Base-by-base conservation (phyloP, 1,139 yeast species). In the Candida pseudocylindracea region DNA sequence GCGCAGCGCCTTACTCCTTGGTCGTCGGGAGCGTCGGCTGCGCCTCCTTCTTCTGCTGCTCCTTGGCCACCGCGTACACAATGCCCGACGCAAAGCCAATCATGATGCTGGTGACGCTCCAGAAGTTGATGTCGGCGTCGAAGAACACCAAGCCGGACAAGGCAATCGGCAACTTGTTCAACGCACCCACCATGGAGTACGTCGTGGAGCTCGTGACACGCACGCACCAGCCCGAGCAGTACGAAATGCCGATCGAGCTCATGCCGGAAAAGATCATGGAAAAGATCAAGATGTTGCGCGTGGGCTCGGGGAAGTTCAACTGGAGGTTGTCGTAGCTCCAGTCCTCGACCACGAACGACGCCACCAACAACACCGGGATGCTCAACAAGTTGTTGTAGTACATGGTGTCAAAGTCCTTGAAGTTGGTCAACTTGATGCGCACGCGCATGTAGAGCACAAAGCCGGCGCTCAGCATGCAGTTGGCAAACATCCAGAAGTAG, bases 201-300 rank as follows among this genome's bases (percentile, higher is more conserved):
- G 98, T 88, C 37, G 98, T 88, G 27, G 96, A 83, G 12, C 95
- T 81, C 31, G 98, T 91, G 41, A 85, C 96, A 61, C 98, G 80
- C 40, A 88, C 93, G 69, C 98, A 88, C 98, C 98, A 88, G 39
- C 95, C 98, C 26, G 96, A 81, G 55, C 95, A 81, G 67, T 91
- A 88, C 32, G 96, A 83, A 50, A 91, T 88, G 56, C 93, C 95
- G 36, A 88, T 92, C 27, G 96, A 76, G 30, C 93, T 76, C 42
- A 79, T 67, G 53, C 98, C 98, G 31, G 95, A 79, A 48, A 85
- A 67, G 41, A 88, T 47, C 93, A 91, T 85, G 43, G 93, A 83
- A 32, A 63, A 40, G 42, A 81, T 64, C 38, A 80, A 67, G 30
- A 85, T 63, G 42, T 59, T 54, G 53, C 85, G 67, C 45, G 67